Conservation (phyloP, 2,329 filamentous ascomycete species). For the Bipolaris cookei region DNA sequence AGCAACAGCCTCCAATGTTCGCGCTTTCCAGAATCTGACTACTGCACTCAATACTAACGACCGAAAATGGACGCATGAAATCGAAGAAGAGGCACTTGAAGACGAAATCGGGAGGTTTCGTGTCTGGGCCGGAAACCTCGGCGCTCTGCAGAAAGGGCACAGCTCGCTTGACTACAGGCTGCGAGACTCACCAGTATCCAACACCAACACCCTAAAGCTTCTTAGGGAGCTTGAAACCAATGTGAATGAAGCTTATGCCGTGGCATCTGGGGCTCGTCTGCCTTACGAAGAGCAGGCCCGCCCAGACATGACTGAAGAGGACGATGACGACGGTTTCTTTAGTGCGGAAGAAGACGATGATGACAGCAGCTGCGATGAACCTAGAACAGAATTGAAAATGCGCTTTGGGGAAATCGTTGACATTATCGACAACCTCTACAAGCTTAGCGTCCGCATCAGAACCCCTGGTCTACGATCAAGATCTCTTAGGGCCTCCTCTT, state of each 20-base stretch:
- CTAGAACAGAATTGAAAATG: slow-evolving; percentile 43
- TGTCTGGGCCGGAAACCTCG: slow-evolving; percentile 47
- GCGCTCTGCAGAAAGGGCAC: slow-evolving; percentile 47
- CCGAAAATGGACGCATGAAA: slow-evolving; percentile 15
- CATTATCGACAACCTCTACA: slow-evolving; percentile 49
- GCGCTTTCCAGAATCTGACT: slow-evolving; percentile 37
- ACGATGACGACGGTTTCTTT: slow-evolving; percentile 38
- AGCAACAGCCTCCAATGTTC: slow-evolving; percentile 38
- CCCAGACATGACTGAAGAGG: slow-evolving; percentile 20
- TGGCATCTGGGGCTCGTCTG: slow-evolving; percentile 38
- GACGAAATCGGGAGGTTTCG: slow-evolving; percentile 48
- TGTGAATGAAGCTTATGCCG: slow-evolving; percentile 32
- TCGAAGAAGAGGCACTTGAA: slow-evolving; percentile 41
- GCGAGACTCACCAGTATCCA: slow-evolving; percentile 45
- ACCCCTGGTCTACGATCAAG: slow-evolving; percentile 43
- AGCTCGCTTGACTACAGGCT: slow-evolving; percentile 48
- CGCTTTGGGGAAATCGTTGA: slow-evolving; percentile 47
- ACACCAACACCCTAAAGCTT: slow-evolving; percentile 43
- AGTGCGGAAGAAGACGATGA: slow-evolving; percentile 38
- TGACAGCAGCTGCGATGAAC: slow-evolving; percentile 21
- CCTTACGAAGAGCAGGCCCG: slow-evolving; percentile 43
- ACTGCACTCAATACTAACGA: slow-evolving; percentile 26
- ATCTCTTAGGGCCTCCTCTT: slow-evolving; percentile 46
- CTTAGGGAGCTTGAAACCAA: slow-evolving; percentile 43
- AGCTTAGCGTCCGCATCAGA: slow-evolving; percentile 47